Base-by-base conservation (phyloP, 768 basidiomycete genomes). In the Guyanaporus albipodus region DNA sequence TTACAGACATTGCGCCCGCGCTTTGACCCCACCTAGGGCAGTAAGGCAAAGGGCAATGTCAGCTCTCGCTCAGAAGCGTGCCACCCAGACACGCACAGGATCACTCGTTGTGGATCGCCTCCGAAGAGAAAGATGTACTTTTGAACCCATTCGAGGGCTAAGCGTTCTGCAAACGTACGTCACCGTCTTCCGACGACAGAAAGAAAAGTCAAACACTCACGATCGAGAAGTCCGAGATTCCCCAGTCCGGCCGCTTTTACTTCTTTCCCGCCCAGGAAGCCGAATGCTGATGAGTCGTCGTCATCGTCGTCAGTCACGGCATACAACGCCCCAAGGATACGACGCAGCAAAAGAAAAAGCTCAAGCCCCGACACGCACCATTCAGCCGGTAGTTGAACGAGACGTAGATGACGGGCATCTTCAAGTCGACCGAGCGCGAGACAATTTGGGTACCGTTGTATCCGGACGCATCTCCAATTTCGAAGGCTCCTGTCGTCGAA, bases 151-250 rank as follows among this genome's bases (percentile, higher is more conserved):
- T 39, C 3, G 11, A 46, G 31, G 9, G 38, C 38, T 2, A 39
- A 34, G 8, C 45, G 38, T 33, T 46, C 45, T 46, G 23, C 37
- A 8, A 4, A 21, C 26, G 3, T 9, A 8, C 14, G 15, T 41
- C 18, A 40, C 10, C 15, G 10, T 1, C 15, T 2, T 12, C 7
- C 35, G 5, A n/a, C 21, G 15, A 8, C 7, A 27, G n/a, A n/a
- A n/a, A n/a, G n/a, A n/a, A n/a, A 12, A 6, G 31, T 28, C 7
- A 5, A 2, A 31, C 8, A 35, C 56, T 40, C 26, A 66, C 65
- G 63, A 54, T 75, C 74, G 44, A 53, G 52, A 18, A 76, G 53
- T n/a, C 31, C 44, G 4, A 46, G 26, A n/a, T 46, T 39, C 12
- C 44, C 37, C 24, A 46, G 23, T 7, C 37, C 44, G 6, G 44